Evolutionary conservation across 129 eudicot species (phyloP), one percentile per base, ranked within the genome.

Genomic region (Lactuca saligna): DNA sequence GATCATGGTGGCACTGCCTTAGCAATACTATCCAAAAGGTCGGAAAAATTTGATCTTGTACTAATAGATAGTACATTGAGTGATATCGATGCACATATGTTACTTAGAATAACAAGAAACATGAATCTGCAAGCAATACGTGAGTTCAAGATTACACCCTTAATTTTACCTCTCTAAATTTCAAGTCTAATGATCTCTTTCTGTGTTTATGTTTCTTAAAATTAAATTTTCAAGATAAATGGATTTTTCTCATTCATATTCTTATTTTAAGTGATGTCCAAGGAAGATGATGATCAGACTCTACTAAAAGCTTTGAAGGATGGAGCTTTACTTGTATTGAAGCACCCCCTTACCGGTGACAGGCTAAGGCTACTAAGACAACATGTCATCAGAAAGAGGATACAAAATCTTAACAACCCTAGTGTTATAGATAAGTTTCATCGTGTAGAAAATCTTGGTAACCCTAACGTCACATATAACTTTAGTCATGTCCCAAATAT

Each of bases 1-100:
- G 62, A 25, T 57, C 62, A 57, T 29, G 39, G 39, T 57, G 38
- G 62, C 39, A 57, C 39, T 57, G 62, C 61, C 11, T 25, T 57
- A 12, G 31, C 38, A 15, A 25, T 20, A 8, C 61, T 25, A 29
- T 20, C 15, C 61, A 57, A 57, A 25, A 20, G 17, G n/a, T 12
- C 8, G 37, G 61, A 57, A 37, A 57, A 57, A 25, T 57, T 57
- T 29, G 61, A 57, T 57, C 61, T 7, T 8, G 37, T 57, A 4
- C 35, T 57, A 1, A 57, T 57, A 3, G 61, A 57, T 29, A 1
- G 13, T 25, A 25, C 25, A 38, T 57, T 57, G 37, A 25, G 61
- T 8, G 61, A 57, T 57, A 37, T 20, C 13, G 14, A 57, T 57
- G 61, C 61, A 57, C 61, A 57, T 29, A 3, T 37, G 3, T 20